phyloP scores from a whole-genome alignment of 176 grass and related monocot genomes.

The Bromus sterilis region DNA sequence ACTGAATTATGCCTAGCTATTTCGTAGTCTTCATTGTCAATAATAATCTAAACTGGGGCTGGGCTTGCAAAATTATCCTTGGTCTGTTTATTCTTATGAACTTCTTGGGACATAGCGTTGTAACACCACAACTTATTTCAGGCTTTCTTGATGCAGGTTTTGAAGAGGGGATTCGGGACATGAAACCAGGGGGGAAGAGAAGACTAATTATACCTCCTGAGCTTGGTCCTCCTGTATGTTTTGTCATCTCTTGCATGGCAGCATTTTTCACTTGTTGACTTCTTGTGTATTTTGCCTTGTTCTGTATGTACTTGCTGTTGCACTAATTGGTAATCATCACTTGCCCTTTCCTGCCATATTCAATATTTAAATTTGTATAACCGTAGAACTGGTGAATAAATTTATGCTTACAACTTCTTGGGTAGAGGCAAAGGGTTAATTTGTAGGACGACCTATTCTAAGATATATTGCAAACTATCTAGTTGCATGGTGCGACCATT shows the following conservation, averaged over 20 bases:
- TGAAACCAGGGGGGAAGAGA: conserved; percentile 93
- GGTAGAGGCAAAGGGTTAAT: neutral
- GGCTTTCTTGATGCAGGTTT: conserved; percentile 63
- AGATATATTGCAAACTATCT: neutral
- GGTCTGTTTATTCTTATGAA: neutral
- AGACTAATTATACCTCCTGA: conserved; percentile 95
- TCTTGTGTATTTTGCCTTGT: neutral
- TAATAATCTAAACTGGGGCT: neutral
- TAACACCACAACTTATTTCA: conserved; percentile 27
- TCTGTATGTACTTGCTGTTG: neutral
- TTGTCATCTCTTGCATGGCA: conserved; percentile 5
- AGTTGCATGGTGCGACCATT: neutral
- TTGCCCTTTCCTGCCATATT: neutral
- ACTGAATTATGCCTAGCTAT: neutral
- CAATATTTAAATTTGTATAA: neutral
- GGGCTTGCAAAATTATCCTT: neutral
- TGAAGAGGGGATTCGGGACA: conserved; percentile 96
- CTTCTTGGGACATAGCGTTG: neutral
- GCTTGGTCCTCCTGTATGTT: conserved; percentile 93
- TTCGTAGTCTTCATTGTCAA: neutral
- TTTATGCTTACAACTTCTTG: conserved; percentile 3
- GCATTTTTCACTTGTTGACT: conserved; percentile 9
- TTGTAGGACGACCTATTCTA: neutral
- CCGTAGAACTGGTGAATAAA: neutral
- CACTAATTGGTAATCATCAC: neutral